Evolutionary conservation across 768 basidiomycete species (phyloP).

Genomic region (Collybia mongolica): DNA sequence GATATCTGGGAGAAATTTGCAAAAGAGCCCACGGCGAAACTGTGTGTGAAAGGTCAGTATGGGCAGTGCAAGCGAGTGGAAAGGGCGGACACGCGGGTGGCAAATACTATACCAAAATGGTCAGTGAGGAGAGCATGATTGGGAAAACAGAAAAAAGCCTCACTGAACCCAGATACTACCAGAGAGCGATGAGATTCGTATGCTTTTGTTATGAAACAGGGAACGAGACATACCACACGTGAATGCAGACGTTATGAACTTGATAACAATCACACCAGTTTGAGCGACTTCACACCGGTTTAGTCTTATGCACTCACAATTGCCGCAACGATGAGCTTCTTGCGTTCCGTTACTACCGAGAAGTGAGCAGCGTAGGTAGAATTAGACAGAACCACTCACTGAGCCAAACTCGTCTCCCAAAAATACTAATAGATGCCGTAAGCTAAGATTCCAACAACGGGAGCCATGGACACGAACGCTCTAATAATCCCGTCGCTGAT

Average conservation of each 20-base stretch:
- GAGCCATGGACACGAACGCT: conserved; percentile 18
- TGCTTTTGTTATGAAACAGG: background rate
- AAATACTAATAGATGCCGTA: conserved; percentile 15
- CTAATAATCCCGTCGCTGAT: conserved; percentile 28
- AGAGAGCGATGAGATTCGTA: background rate
- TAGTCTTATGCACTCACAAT: conserved; percentile 14
- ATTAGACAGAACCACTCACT: conserved; percentile 10
- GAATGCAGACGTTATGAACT: conserved; percentile 6
- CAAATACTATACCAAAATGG: conserved; percentile 18
- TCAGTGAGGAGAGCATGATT: background rate
- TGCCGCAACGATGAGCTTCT: conserved; percentile 11
- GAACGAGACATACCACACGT: conserved; percentile 14
- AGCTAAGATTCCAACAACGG: background rate
- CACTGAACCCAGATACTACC: conserved; percentile 17
- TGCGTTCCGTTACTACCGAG: conserved; percentile 16
- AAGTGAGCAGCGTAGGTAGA: background rate
- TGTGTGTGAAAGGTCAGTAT: conserved; percentile 2
- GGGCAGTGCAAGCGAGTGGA: background rate
- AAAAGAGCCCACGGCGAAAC: conserved; percentile 23
- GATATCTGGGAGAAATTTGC: conserved; percentile 25
- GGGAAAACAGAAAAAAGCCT: background rate
- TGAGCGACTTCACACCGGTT: too few relatives aligned
- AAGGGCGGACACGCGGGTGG: conserved; percentile 24
- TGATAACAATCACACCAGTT: too few relatives aligned
- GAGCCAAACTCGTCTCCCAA: conserved; percentile 24